phyloP scores from a whole-genome alignment of 805 yeast genomes.

The Lachancea waltii region DNA sequence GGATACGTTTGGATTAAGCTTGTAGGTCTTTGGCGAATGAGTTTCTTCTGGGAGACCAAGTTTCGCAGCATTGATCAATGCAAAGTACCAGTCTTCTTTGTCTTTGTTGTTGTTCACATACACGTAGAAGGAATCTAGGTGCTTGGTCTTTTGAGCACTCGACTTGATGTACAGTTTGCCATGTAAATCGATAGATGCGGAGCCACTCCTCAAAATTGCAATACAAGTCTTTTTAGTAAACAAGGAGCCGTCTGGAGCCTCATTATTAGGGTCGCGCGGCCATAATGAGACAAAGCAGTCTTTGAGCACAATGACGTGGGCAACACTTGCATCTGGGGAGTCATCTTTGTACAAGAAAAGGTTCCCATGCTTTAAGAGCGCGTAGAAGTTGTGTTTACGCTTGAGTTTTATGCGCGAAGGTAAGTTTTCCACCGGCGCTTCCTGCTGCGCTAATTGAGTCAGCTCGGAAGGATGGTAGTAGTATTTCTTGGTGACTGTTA shows the following conservation, averaged over 20 bases:
- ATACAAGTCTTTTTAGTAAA: constrained; percentile 79
- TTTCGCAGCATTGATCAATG: constrained; percentile 71
- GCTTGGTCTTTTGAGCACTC: constrained; percentile 1
- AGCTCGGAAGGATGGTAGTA: constrained; percentile 43
- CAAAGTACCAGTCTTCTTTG: constrained; percentile 92
- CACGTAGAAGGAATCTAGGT: constrained; percentile 43
- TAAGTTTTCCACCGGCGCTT: constrained; percentile 17
- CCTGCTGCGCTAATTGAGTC: constrained; percentile 8
- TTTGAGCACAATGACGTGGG: constrained; percentile 70
- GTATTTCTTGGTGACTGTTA: constrained; percentile 76
- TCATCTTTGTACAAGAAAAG: constrained; percentile 77
- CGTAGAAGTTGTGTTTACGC: constrained; percentile 53
- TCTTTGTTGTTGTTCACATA: constrained; percentile 73
- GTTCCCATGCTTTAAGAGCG: constrained; percentile 79
- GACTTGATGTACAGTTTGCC: constrained; percentile 8
- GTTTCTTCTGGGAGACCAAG: constrained; percentile 19
- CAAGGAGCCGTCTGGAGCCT: constrained; percentile 56
- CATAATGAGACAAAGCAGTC: constrained; percentile 69
- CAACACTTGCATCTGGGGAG: constrained; percentile 39
- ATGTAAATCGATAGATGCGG: constrained; percentile 17
- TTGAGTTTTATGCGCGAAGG: constrained; percentile 31
- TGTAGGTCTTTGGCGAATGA: constrained; percentile 19
- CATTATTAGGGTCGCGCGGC: constrained; percentile 59
- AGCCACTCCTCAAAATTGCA: constrained; percentile 50
- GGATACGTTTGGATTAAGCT: constrained; percentile 50